phyloP scores from a whole-genome alignment of 768 basidiomycete species.

The Strobilomyces dryophilus region DNA sequence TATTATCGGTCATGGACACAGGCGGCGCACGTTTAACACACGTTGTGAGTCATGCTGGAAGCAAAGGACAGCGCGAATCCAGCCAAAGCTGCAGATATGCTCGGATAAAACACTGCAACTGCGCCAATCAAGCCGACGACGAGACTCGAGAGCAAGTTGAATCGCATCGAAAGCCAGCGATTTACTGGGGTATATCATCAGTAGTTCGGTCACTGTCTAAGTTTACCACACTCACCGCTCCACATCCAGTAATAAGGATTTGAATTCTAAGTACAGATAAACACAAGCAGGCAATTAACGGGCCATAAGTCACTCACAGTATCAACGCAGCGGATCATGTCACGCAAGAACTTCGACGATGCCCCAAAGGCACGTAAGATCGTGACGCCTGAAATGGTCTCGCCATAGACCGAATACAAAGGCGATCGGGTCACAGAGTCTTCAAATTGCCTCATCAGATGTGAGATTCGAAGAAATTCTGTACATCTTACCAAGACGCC shows the following conservation, averaged over 20 bases:
- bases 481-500: conserved; percentile 55
- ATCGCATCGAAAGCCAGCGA: conserved; percentile 86
- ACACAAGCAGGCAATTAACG: background rate
- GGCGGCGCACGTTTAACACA: conserved; percentile 20
- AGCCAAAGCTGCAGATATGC: conserved; percentile 74
- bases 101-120: conserved; percentile 61
- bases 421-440: conserved; percentile 49
- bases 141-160: conserved; percentile 72
- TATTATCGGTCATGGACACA: conserved; percentile 15
- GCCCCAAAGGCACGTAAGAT: conserved; percentile 83
- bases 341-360: conserved; percentile 78
- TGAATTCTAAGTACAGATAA: conserved; percentile 36
- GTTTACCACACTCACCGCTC: conserved; percentile 50
- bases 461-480: background rate
- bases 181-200: conserved; percentile 51
- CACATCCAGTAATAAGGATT: conserved; percentile 91
- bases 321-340: conserved; percentile 80
- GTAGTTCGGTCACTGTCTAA: background rate
- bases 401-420: conserved; percentile 44
- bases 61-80: conserved; percentile 88
- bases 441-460: conserved; percentile 11
- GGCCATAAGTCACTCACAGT: conserved; percentile 45
- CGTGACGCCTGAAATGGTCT: conserved; percentile 48
- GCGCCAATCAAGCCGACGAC: conserved; percentile 72
- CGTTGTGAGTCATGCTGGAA: conserved; percentile 66